A percentile compares a stretch with the other conserved stretches of the same genome.
phyloP scores from a whole-genome alignment of 306 rosid species.

The Cicer chorassanicum region DNA sequence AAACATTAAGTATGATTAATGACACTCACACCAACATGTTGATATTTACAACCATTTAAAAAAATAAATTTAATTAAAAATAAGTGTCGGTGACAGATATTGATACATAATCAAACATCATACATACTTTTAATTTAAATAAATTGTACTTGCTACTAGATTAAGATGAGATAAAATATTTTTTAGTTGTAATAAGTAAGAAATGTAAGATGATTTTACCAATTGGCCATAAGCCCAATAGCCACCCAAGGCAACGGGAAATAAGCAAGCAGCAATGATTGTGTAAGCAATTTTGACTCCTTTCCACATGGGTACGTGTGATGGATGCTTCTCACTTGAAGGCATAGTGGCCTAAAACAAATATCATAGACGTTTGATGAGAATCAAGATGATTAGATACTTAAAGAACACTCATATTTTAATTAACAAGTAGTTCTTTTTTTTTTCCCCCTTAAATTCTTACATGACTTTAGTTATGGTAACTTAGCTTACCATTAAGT shows the following conservation, averaged over 20 bases:
- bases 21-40: no score
- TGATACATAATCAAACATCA: no score
- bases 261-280: slow-evolving; percentile 54
- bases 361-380: background rate
- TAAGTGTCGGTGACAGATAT: no score
- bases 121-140: no score
- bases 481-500: background rate
- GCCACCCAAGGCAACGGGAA: slow-evolving; percentile 61
- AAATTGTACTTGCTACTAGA: no score
- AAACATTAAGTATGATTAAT: no score
- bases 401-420: background rate
- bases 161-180: background rate
- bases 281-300: slow-evolving; percentile 60
- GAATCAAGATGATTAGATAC: slow-evolving; percentile 20
- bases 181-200: background rate
- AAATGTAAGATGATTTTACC: slow-evolving; percentile 39
- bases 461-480: no score
- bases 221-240: slow-evolving; percentile 63
- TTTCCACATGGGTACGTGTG: slow-evolving; percentile 64
- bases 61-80: no score
- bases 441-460: no score
- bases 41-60: no score
- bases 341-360: slow-evolving; percentile 61
- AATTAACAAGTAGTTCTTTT: background rate
- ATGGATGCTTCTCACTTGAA: slow-evolving; percentile 66